Percentiles rank a stretch among this genome's conserved stretches.
Conservation (phyloP, 768 basidiomycete species). For the Tylopilus vinaceipallidus region DNA sequence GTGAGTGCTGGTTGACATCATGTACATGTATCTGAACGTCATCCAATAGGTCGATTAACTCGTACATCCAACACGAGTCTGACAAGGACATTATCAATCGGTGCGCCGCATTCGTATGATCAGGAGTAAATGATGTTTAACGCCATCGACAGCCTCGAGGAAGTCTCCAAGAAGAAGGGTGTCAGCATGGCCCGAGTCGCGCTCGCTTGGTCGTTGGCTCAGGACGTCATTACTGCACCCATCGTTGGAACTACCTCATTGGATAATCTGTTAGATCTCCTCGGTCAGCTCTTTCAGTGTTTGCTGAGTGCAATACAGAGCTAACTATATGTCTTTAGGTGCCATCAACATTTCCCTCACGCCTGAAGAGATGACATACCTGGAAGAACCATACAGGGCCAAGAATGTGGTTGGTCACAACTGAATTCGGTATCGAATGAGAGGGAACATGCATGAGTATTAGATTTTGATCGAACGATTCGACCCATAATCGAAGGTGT, state of each 20-base stretch:
- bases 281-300: neutral
- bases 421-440: slow-evolving; percentile 11
- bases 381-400: slow-evolving; percentile 9
- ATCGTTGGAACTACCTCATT: slow-evolving; percentile 10
- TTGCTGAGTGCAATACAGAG: neutral
- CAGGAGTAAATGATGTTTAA: neutral
- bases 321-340: neutral
- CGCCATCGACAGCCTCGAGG: slow-evolving; percentile 2
- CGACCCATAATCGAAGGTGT: neutral
- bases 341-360: slow-evolving; percentile 7
- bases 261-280: slow-evolving; percentile 9
- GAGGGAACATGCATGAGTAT: neutral
- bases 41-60: neutral
- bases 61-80: slow-evolving; percentile 10
- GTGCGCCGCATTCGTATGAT: neutral
- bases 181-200: slow-evolving; percentile 1
- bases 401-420: slow-evolving; percentile 44
- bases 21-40: neutral
- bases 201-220: slow-evolving; percentile 6
- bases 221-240: slow-evolving; percentile 6
- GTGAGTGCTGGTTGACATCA: neutral
- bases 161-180: slow-evolving; percentile 3
- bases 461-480: neutral
- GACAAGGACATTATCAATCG: slow-evolving; percentile 9
- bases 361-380: slow-evolving; percentile 8